These are phyloP conservation scores for Guillardia theta DNA, from an alignment of 78 protist genomes.

Conservation along the genomic window DNA sequence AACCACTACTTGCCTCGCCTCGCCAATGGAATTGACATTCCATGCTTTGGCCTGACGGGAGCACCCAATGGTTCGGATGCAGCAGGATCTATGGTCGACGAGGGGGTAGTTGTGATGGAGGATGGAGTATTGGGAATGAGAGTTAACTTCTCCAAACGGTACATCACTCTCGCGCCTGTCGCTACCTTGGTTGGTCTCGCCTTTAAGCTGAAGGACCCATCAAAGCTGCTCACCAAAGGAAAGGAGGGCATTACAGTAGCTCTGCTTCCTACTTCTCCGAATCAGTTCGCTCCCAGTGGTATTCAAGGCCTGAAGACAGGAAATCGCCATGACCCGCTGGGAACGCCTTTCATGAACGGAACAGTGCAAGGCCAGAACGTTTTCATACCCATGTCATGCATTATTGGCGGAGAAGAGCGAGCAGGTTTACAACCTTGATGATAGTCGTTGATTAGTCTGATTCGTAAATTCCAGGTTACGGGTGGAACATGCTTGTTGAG, in stretches of 20 bases:
- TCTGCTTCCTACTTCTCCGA: conserved; percentile 38
- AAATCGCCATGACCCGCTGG: conserved; percentile 50
- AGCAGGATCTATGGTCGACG: conserved; percentile 44
- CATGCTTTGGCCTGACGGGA: conserved; percentile 63
- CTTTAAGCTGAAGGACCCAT: conserved; percentile 32
- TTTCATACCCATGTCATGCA: conserved; percentile 46
- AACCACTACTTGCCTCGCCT: conserved; percentile 49
- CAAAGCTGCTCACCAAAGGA: neutral
- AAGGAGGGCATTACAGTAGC: conserved; percentile 57
- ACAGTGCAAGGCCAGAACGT: conserved; percentile 52
- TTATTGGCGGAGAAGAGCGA: conserved; percentile 59
- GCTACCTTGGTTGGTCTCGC: conserved; percentile 58
- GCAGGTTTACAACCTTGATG: too few relatives aligned
- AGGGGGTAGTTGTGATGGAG: conserved; percentile 20
- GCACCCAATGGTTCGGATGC: conserved; percentile 62
- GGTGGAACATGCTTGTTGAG: conserved; percentile 61
- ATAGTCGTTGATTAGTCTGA: too few relatives aligned
- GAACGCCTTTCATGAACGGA: conserved; percentile 56
- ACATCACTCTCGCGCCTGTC: conserved; percentile 67
- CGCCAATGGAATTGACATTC: conserved; percentile 46
- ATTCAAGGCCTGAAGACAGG: conserved; percentile 50
- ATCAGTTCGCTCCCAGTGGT: neutral
- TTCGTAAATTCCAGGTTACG: too few relatives aligned
- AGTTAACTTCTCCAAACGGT: conserved; percentile 46
- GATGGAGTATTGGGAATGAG: conserved; percentile 40